phyloP scores from a whole-genome alignment of 2,329 filamentous ascomycete genomes.

The Leptographium galeiforme region DNA sequence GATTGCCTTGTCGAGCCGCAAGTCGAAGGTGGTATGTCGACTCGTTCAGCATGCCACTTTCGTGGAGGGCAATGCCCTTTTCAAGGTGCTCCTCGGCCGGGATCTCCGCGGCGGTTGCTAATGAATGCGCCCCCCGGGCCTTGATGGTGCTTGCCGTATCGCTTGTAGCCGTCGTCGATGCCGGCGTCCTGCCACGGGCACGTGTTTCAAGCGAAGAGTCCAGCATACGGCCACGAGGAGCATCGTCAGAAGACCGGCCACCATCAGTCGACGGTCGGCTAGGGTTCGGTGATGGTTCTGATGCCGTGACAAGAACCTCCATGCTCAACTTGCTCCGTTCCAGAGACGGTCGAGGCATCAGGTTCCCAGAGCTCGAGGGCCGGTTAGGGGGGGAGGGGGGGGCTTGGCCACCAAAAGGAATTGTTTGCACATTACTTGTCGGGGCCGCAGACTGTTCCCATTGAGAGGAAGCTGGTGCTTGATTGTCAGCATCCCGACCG shows the following conservation, averaged over 20 bases:
- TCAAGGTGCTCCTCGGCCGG: slow-evolving; percentile 78
- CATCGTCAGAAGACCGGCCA: slow-evolving; percentile 33
- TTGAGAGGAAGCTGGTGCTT: slow-evolving; percentile 39
- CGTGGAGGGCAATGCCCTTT: slow-evolving; percentile 82
- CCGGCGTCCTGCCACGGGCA: slow-evolving; percentile 27
- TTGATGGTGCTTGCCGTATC: slow-evolving; percentile 43
- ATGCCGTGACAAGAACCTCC: slow-evolving; percentile 27
- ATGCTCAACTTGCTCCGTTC: slow-evolving; percentile 37
- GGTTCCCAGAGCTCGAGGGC: slow-evolving; percentile 41
- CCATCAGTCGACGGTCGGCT: slow-evolving; percentile 31
- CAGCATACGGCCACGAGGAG: slow-evolving; percentile 30
- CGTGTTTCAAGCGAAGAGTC: slow-evolving; percentile 23
- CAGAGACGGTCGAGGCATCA: slow-evolving; percentile 30
- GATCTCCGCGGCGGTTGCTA: slow-evolving; percentile 51
- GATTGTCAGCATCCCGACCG: slow-evolving; percentile 42
- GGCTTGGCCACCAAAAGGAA: slow-evolving; percentile 29
- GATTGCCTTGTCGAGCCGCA: slow-evolving; percentile 71
- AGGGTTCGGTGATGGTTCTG: slow-evolving; percentile 29
- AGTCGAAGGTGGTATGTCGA: slow-evolving; percentile 92
- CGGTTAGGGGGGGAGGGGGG: slow-evolving; percentile 50
- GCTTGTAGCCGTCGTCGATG: slow-evolving; percentile 32
- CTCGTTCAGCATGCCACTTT: slow-evolving; percentile 75
- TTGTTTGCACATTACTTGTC: slow-evolving; percentile 28
- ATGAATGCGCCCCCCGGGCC: slow-evolving; percentile 29
- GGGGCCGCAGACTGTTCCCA: slow-evolving; percentile 44